Evolutionary conservation across 345 rosid genomes (phyloP).

Genomic region (Lepidium sativum): DNA sequence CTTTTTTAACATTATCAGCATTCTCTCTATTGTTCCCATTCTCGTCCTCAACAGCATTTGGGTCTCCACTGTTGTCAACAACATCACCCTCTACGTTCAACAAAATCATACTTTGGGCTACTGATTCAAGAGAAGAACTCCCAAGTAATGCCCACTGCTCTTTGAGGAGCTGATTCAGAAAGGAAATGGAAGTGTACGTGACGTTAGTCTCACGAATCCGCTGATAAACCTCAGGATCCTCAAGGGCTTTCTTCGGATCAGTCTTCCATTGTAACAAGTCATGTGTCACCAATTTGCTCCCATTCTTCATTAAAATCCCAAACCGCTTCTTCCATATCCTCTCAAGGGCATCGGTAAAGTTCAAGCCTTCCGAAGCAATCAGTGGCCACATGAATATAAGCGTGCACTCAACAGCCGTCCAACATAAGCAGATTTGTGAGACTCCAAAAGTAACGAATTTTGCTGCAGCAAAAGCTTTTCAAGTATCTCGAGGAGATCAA

Average conservation of each 20-base stretch:
- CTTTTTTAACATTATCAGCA: neutral
- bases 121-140: neutral
- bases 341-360: slow-evolving; percentile 21
- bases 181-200: slow-evolving; percentile 7
- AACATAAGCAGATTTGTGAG: slow-evolving; percentile 48
- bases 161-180: slow-evolving; percentile 6
- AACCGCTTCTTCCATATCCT: slow-evolving; percentile 2
- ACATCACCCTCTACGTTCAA: neutral
- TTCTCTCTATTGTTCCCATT: neutral
- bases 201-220: slow-evolving; percentile 14
- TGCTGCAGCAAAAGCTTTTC: slow-evolving; percentile 11
- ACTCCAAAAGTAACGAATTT: neutral
- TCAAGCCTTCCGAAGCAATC: slow-evolving; percentile 2
- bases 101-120: neutral
- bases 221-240: slow-evolving; percentile 8
- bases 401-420: slow-evolving; percentile 50
- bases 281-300: slow-evolving; percentile 29
- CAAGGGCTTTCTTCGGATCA: slow-evolving; percentile 8
- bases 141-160: slow-evolving; percentile 11
- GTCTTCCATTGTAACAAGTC: slow-evolving; percentile 14
- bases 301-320: slow-evolving; percentile 14
- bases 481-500: slow-evolving; percentile 32
- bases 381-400: slow-evolving; percentile 31
- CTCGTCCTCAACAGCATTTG: neutral
- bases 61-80: neutral